These are phyloP conservation scores for Fraxinus anomala DNA, from an alignment of 257 asterid species.

Conservation along the genomic window DNA sequence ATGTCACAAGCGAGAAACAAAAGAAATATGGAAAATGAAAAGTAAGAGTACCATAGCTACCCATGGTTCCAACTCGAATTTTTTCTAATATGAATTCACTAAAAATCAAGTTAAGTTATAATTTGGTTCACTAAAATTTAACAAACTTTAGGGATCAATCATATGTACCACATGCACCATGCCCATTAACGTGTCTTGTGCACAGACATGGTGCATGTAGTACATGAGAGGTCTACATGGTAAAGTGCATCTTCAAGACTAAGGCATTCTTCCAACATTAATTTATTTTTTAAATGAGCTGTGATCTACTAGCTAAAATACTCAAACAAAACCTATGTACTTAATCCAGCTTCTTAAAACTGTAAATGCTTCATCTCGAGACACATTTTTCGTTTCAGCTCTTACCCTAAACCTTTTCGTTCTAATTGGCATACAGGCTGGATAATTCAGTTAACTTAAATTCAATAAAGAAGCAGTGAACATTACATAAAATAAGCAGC, in stretches of 20 bases:
- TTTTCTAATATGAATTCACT: background rate
- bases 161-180: background rate
- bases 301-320: too few species aligned
- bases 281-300: too few species aligned
- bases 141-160: background rate
- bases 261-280: too few species aligned
- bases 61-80: background rate
- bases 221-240: too few species aligned
- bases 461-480: constrained; percentile 1
- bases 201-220: background rate
- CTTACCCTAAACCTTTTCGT: background rate
- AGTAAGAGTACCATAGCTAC: background rate
- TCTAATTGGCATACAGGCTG: background rate
- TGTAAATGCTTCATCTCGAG: background rate
- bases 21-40: background rate
- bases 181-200: background rate
- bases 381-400: background rate
- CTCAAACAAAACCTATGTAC: background rate
- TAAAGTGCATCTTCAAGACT: too few species aligned
- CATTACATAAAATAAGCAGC: constrained; percentile 19
- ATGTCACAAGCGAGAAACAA: background rate
- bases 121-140: background rate
- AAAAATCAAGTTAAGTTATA: background rate
- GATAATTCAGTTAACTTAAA: background rate
- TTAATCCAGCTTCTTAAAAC: background rate